A percentile compares a stretch with the other conserved stretches of the same genome.
Conservation (phyloP, 495 filamentous ascomycete species). For the Astrothelium subdiscretum region DNA sequence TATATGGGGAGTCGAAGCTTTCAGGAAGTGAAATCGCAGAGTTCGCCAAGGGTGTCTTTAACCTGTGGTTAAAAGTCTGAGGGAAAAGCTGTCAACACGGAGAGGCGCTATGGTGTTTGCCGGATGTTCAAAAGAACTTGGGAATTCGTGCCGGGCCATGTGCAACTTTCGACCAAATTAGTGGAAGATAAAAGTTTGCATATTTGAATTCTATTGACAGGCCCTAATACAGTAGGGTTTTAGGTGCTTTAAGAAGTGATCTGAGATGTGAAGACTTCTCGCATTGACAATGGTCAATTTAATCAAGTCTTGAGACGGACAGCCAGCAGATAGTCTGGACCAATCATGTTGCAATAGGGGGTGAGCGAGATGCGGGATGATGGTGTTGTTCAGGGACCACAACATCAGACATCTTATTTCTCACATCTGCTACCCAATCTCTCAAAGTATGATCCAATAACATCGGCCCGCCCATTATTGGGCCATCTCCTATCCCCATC, state of each 20-base stretch:
- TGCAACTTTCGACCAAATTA: not conserved
- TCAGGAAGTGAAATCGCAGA: conserved; percentile 69
- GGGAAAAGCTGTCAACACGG: not conserved
- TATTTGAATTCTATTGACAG: not conserved
- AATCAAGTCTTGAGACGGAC: no score
- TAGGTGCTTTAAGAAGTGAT: not conserved
- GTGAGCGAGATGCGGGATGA: no score
- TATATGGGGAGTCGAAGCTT: conserved; percentile 92
- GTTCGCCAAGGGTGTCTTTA: conserved; percentile 87
- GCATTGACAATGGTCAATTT: not conserved
- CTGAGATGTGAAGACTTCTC: not conserved
- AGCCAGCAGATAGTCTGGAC: no score
- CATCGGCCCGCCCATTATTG: not conserved
- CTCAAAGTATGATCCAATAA: not conserved
- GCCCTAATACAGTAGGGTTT: not conserved
- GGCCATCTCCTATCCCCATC: not conserved
- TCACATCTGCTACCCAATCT: no score
- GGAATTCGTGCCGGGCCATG: not conserved
- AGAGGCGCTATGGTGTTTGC: not conserved
- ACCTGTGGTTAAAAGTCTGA: conserved; percentile 78
- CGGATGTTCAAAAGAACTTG: not conserved
- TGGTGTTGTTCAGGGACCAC: no score
- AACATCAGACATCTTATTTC: no score
- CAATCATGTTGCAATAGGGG: no score
- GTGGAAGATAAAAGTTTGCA: not conserved